Conservation (phyloP, 1,139 yeast genomes). For the Tardiomyces depauwii region DNA sequence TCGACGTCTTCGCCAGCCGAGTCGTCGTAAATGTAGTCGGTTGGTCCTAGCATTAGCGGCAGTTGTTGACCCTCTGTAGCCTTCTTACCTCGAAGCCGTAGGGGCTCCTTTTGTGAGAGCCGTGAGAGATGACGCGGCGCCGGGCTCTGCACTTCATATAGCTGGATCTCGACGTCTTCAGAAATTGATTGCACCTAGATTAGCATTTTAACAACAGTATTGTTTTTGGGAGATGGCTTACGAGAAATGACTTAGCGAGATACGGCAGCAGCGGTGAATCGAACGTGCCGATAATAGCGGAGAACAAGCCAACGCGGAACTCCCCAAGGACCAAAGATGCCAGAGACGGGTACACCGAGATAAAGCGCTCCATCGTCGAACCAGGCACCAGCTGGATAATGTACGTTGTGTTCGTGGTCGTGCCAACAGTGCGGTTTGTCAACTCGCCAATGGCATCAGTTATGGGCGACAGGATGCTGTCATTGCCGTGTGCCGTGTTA, state of each 20-base stretch:
- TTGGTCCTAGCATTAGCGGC: conserved; percentile 17
- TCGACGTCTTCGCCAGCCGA: conserved; percentile 39
- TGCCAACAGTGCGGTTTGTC: neutral
- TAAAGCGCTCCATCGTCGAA: neutral
- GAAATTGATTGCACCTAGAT: conserved; percentile 7
- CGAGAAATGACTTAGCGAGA: neutral
- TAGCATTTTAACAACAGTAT: neutral
- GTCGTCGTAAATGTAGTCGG: conserved; percentile 27
- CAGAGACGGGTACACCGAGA: neutral
- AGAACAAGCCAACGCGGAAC: neutral
- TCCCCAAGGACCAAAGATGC: neutral
- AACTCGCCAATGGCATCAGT: neutral
- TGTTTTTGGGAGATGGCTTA: neutral
- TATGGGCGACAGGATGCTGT: no score
- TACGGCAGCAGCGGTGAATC: neutral
- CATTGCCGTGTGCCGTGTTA: no score
- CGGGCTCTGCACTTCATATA: conserved; percentile 29
- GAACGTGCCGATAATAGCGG: neutral
- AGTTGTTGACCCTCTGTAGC: neutral
- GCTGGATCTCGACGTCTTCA: conserved; percentile 18
- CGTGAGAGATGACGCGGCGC: conserved; percentile 69
- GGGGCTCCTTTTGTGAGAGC: conserved; percentile 40
- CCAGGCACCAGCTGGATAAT: neutral
- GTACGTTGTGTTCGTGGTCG: neutral
- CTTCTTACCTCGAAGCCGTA: conserved; percentile 14